Percentiles rank a stretch among this genome's conserved stretches.
These are phyloP conservation scores for Zoysia japonica DNA, from an alignment of 176 grass and related monocot genomes.

Conservation along the genomic window DNA sequence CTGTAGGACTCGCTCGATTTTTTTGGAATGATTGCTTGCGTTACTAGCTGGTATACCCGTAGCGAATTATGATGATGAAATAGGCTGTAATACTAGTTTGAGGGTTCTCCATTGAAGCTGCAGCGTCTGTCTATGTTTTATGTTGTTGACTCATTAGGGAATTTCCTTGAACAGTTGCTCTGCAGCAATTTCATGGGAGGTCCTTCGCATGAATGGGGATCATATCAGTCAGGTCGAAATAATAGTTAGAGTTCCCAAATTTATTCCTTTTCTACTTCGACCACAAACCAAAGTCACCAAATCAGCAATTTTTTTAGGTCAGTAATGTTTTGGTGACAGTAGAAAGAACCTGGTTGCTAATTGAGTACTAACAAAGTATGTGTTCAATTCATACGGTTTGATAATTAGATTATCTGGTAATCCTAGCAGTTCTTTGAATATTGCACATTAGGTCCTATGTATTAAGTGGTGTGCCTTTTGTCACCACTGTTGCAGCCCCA, in stretches of 20 bases:
- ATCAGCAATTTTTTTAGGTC: too few relatives aligned
- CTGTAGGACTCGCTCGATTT: background rate
- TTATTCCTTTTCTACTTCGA: too few relatives aligned
- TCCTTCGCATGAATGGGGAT: background rate
- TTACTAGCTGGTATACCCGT: background rate
- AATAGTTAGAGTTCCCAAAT: background rate
- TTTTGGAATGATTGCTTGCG: background rate
- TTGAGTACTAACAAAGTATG: too few relatives aligned
- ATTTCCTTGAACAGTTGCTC: conserved; percentile 44
- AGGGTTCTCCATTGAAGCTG: background rate
- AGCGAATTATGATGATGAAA: background rate
- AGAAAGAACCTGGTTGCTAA: too few relatives aligned
- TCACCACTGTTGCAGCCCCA: conserved; percentile 45
- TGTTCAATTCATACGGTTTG: too few relatives aligned
- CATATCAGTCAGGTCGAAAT: background rate
- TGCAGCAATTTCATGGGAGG: background rate
- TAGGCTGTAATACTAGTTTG: background rate
- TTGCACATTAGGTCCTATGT: background rate
- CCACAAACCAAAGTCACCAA: too few relatives aligned
- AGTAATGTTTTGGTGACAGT: too few relatives aligned
- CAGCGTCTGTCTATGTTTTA: background rate
- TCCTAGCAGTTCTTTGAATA: background rate
- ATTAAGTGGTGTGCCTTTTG: conserved; percentile 1
- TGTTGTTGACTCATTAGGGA: conserved; percentile 1
- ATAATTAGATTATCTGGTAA: too few relatives aligned